Evolutionary conservation across 176 grass and related monocot species (phyloP).

Genomic region (Melocanna baccifera): DNA sequence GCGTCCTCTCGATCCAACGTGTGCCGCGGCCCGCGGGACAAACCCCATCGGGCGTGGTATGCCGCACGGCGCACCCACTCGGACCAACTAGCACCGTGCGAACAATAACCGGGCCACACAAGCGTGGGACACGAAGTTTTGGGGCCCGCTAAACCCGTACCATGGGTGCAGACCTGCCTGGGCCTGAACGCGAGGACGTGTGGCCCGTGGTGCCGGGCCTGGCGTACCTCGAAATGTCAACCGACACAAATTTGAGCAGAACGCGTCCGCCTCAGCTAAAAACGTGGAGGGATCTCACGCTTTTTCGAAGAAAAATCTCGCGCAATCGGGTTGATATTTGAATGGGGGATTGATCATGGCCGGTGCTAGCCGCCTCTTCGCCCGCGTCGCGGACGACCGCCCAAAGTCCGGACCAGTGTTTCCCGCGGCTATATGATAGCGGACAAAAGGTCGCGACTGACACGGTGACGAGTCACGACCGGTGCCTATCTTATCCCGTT

Average conservation of each 20-base stretch:
- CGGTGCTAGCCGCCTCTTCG: not conserved
- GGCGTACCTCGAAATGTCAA: not conserved
- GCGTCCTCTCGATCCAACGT: no score
- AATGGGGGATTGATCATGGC: not conserved
- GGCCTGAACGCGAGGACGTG: not conserved
- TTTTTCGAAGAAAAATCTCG: not conserved
- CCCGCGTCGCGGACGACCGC: no score
- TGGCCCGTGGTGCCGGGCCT: not conserved
- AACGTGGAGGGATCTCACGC: not conserved
- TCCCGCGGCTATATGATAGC: no score
- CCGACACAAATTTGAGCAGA: not conserved
- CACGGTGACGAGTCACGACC: not conserved
- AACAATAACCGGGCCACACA: not conserved
- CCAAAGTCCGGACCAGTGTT: no score
- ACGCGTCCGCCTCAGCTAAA: not conserved
- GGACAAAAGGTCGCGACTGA: not conserved
- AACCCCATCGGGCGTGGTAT: not conserved
- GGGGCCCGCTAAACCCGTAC: not conserved
- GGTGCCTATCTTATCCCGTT: not conserved
- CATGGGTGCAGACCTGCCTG: not conserved
- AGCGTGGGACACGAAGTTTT: not conserved
- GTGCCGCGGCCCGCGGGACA: no score
- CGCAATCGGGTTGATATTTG: not conserved
- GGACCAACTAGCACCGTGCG: not conserved
- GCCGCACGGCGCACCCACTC: not conserved